Percentiles rank a stretch among this genome's conserved stretches.
Conservation (phyloP, 2,329 filamentous ascomycete species). For the Penicillium sclerotiorum region DNA sequence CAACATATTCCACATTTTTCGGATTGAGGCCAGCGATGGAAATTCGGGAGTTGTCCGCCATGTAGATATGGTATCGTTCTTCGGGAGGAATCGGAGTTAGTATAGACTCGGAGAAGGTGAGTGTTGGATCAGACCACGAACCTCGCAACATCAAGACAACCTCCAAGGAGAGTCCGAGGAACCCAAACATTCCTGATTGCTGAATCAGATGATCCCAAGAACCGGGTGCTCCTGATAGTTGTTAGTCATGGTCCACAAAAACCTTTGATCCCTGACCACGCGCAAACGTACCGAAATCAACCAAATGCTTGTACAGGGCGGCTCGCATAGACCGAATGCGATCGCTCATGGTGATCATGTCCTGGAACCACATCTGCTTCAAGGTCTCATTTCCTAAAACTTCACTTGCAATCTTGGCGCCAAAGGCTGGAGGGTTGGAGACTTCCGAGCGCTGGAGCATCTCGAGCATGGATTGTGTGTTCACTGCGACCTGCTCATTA, state of each 20-base stretch:
- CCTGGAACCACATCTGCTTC: constrained; percentile 84
- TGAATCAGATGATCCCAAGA: constrained; percentile 62
- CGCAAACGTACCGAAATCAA: constrained; percentile 9
- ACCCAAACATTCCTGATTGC: constrained; percentile 98
- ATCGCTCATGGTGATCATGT: constrained; percentile 86
- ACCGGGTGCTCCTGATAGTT: constrained; percentile 71
- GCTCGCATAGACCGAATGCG: constrained; percentile 89
- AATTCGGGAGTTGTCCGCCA: constrained; percentile 83
- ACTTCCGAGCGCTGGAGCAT: constrained; percentile 80
- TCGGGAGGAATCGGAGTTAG: neutral
- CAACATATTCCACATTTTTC: constrained; percentile 43
- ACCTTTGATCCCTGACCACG: neutral
- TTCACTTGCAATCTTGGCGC: constrained; percentile 78
- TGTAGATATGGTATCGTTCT: constrained; percentile 50
- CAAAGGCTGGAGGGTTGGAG: constrained; percentile 90
- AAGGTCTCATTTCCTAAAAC: constrained; percentile 76
- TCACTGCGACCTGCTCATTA: constrained; percentile 11
- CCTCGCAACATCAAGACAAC: constrained; percentile 46
- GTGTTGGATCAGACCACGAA: constrained; percentile 3
- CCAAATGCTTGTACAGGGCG: constrained; percentile 70
- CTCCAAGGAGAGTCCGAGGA: constrained; percentile 54
- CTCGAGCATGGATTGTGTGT: constrained; percentile 23
- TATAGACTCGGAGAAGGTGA: neutral
- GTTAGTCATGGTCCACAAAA: neutral
- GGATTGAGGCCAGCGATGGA: constrained; percentile 89